phyloP scores from a whole-genome alignment of 225 moss, liverwort and hornwort genomes.

The Straminergon stramineum region DNA sequence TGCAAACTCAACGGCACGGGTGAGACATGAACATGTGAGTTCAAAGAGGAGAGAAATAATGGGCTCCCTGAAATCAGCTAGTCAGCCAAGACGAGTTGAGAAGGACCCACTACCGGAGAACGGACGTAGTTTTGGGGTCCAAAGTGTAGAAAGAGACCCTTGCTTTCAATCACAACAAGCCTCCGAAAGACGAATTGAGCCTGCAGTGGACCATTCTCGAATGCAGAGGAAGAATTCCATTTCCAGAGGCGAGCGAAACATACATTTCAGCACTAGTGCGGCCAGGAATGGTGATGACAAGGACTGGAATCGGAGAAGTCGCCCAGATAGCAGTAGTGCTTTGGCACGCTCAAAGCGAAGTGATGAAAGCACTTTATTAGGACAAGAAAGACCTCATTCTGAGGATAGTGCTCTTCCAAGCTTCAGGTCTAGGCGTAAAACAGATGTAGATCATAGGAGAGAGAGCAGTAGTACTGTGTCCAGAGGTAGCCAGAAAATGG shows the following conservation, averaged over 20 bases:
- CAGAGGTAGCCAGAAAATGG: background rate
- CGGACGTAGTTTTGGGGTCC: background rate
- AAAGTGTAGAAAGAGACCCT: background rate
- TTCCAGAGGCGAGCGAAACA: background rate
- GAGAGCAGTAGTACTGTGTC: background rate
- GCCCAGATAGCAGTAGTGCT: background rate
- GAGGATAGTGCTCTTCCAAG: background rate
- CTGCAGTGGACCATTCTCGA: background rate
- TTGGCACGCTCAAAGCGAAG: background rate
- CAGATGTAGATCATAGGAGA: background rate
- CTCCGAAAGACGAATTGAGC: background rate
- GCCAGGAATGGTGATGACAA: background rate
- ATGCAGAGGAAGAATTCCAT: background rate
- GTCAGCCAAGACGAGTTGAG: conserved; percentile 3
- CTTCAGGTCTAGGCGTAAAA: background rate
- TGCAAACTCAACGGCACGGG: background rate
- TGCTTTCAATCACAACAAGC: background rate
- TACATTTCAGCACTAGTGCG: background rate
- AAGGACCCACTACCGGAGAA: background rate
- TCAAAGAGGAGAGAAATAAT: background rate
- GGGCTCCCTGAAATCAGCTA: background rate
- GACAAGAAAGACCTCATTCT: background rate
- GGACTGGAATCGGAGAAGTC: background rate
- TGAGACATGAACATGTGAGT: background rate
- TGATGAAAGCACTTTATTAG: background rate